Percentiles rank a stretch among this genome's conserved stretches.
Conservation (phyloP, 208 protist genomes). For the Borovskyia barvae region DNA sequence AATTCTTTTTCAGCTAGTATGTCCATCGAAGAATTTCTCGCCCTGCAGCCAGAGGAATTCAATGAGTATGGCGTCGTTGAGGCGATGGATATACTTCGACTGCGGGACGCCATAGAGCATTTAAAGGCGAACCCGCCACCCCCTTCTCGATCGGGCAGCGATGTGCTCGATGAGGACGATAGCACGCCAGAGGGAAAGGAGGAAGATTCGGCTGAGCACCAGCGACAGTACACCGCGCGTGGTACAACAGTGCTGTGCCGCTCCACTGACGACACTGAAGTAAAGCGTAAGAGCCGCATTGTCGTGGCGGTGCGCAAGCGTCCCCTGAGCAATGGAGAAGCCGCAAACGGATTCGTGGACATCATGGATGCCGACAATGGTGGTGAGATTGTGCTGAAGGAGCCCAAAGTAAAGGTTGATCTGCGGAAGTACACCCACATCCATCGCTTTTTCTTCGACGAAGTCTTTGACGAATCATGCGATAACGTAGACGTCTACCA, state of each 20-base stretch:
- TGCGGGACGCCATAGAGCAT: slow-evolving; percentile 41
- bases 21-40: slow-evolving; percentile 24
- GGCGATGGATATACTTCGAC: slow-evolving; percentile 28
- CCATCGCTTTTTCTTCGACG: slow-evolving; percentile 96
- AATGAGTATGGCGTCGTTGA: slow-evolving; percentile 32
- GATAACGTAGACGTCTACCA: slow-evolving; percentile 90
- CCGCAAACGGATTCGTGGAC: slow-evolving; percentile 60
- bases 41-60: slow-evolving; percentile 31
- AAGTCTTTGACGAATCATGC: slow-evolving; percentile 91
- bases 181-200: slow-evolving; percentile 15
- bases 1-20: slow-evolving; percentile 18
- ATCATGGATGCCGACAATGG: slow-evolving; percentile 76
- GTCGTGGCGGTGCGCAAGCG: slow-evolving; percentile 88
- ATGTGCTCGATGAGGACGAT: slow-evolving; percentile 30
- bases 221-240: slow-evolving; percentile 42
- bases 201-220: slow-evolving; percentile 15
- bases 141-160: slow-evolving; percentile 33
- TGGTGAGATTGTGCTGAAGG: slow-evolving; percentile 67
- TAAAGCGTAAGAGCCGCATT: slow-evolving; percentile 77
- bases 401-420: slow-evolving; percentile 94
- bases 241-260: slow-evolving; percentile 62
- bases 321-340: slow-evolving; percentile 75
- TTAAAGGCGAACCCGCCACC: slow-evolving; percentile 20
- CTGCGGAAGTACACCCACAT: slow-evolving; percentile 94
- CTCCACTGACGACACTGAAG: slow-evolving; percentile 24